Evolutionary conservation across 2,329 filamentous ascomycete species (phyloP).

Genomic region (Alternaria ventricosa): DNA sequence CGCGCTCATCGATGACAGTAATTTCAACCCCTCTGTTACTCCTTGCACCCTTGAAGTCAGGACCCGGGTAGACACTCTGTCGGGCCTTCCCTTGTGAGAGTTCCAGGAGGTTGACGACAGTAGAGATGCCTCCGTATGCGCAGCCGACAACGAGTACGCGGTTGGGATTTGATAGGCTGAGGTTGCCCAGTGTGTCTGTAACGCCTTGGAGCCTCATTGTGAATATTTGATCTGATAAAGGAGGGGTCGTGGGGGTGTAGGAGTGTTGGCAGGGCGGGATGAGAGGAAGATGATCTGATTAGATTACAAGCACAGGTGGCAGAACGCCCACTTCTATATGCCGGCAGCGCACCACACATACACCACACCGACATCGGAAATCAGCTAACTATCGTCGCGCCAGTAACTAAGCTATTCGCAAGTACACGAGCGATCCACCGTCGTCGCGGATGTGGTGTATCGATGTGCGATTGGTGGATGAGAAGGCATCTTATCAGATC

Average conservation of each 20-base stretch:
- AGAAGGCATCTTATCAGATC: constrained; percentile 8
- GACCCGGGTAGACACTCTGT: constrained; percentile 50
- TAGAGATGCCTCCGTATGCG: constrained; percentile 74
- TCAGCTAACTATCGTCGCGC: constrained; percentile 5
- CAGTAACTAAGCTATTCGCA: not conserved
- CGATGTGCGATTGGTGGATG: constrained; percentile 3
- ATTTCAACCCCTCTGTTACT: constrained; percentile 68
- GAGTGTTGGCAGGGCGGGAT: constrained; percentile 3
- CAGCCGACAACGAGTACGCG: constrained; percentile 71
- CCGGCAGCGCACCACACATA: not conserved
- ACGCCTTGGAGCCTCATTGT: constrained; percentile 40
- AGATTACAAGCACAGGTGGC: constrained; percentile 25
- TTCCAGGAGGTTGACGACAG: constrained; percentile 71
- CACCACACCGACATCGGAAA: constrained; percentile 22
- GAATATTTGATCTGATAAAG: constrained; percentile 23
- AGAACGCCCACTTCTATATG: constrained; percentile 12
- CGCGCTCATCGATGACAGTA: constrained; percentile 78
- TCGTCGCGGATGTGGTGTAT: not conserved
- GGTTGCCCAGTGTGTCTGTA: constrained; percentile 30
- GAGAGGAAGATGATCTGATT: constrained; percentile 46
- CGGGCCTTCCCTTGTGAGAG: constrained; percentile 64
- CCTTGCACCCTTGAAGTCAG: constrained; percentile 40
- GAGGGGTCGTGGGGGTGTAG: constrained; percentile 1
- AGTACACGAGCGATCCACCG: constrained; percentile 7
- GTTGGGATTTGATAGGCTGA: constrained; percentile 42